Evolutionary conservation across 73 alveolate species (phyloP), one percentile per base, ranked within the genome.

Genomic region (Blepharisma stoltei): DNA sequence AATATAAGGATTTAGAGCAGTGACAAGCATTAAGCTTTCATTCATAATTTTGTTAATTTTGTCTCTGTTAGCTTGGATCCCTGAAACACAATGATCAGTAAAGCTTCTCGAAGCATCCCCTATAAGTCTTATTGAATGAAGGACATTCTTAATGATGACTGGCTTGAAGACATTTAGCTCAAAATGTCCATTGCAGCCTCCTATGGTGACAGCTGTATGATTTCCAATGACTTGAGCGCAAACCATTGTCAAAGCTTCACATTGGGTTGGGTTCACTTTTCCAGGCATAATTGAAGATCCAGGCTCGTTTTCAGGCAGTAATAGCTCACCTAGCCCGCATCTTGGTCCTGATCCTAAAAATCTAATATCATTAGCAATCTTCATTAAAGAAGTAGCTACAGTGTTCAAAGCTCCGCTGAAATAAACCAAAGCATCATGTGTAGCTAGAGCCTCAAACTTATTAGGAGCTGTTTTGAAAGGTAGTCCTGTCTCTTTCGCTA

Each of bases 201-300:
- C 98, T 18, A 94, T 84, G 79, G 97, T 93, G 70, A 89, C 95
- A 7, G 99, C 93, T 6, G 93, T 93, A 71, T 94, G 93, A 84
- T 94, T 94, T 18, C 99, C 98, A 21, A 94, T 83, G 9, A 94
- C 99, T 88, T 96, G 88, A 84, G 96, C 94, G 78, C 99, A 95
- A 14, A 95, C 97, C 98, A 95, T 97, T 65, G 99, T 96, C 71
- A 97, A 77, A 21, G 98, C 99, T 85, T 97, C 99, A 87, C 99
- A 97, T 77, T 95, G 92, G 27, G 98, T 96, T 21, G 99, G 99
- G 85, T 94, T 97, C 81, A 90, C 89, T 77, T 97, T 94, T 50
- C 99, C 99, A 32, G 99, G 99, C 99, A 94, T 97, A 77, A 97
- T 95, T n/a, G 99, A 92, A 68, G 98, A 90, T 54, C 99, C 99